Percentiles rank a stretch among this genome's conserved stretches.
Evolutionary conservation across 441 rosid species (phyloP).

Genomic region (Corymbia calophylla): DNA sequence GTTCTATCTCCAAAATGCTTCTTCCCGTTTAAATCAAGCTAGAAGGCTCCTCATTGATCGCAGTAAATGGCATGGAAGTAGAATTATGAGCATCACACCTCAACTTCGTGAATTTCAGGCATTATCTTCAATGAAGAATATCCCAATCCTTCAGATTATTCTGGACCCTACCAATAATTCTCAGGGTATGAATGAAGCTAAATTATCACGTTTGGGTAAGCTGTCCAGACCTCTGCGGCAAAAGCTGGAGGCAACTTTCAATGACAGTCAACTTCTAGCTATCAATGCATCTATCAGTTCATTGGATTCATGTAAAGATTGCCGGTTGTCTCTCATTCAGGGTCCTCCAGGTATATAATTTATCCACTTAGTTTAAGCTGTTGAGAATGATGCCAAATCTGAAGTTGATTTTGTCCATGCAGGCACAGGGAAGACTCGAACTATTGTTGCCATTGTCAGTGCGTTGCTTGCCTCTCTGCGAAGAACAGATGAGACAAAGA

Average conservation of each 20-base stretch:
- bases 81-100: constrained; percentile 81
- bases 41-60: constrained; percentile 92
- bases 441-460: constrained; percentile 93
- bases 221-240: constrained; percentile 65
- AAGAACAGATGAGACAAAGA: constrained; percentile 26
- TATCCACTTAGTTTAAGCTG: not conserved
- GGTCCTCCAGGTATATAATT: constrained; percentile 90
- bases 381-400: not conserved
- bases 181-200: constrained; percentile 20
- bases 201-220: constrained; percentile 38
- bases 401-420: not conserved
- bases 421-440: constrained; percentile 99
- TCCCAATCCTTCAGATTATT: constrained; percentile 76
- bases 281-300: constrained; percentile 57
- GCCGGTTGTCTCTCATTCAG: constrained; percentile 89
- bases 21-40: constrained; percentile 78
- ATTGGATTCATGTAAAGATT: constrained; percentile 38
- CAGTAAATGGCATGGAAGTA: constrained; percentile 97
- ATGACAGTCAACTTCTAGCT: constrained; percentile 89
- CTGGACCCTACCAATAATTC: constrained; percentile 54
- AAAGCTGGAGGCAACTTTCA: constrained; percentile 68
- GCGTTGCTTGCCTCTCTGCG: constrained; percentile 67
- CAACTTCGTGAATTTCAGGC: constrained; percentile 98
- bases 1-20: constrained; percentile 83
- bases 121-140: constrained; percentile 61